Base-by-base conservation (phyloP, 1,284 basidiomycete species). In the Apiotrichum siamense region DNA sequence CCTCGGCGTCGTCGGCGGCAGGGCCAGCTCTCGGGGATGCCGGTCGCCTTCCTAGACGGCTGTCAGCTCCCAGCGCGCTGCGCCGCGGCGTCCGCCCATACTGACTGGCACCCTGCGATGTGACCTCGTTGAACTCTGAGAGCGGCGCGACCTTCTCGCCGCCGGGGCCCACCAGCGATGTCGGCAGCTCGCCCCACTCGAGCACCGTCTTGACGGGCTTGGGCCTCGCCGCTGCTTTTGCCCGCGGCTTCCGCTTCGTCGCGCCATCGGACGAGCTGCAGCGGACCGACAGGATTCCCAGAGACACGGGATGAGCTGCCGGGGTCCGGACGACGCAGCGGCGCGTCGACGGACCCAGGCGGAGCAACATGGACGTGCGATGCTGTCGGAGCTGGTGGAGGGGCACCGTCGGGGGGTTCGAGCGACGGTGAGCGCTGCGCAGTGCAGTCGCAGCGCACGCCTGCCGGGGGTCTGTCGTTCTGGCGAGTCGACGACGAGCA, bases 61-160 rank as follows among this genome's bases (percentile, higher is more conserved):
- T 9, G 25, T 24, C 37, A 47, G 36, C 18, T 29, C 32, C 7
- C 15, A 15, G n/a, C n/a, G n/a, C n/a, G n/a, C n/a, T n/a, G n/a
- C n/a, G n/a, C n/a, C n/a, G n/a, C n/a, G n/a, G n/a, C n/a, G n/a
- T n/a, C n/a, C n/a, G n/a, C n/a, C n/a, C n/a, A n/a, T n/a, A 37
- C 10, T 13, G 18, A 41, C 26, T 7, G 7, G 26, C 29, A 24
- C 40, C 29, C 9, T n/a, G 23, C 29, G 18, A 13, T 12, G 42
- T 43, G n/a, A 43, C 43, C 33, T 45, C 44, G 2, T 20, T 26
- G 33, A 35, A 36, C 10, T 21, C n/a, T 4, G 23, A n/a, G 6
- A 63, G 36, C 3, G 61, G 48, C 9, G 38, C 35, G 25, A 59
- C 48, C 3, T 45, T 44, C 37, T 48, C 31, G 3, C 59, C 59